Evolutionary conservation across 345 rosid species (phyloP).

Genomic region (Sapria himalayana): DNA sequence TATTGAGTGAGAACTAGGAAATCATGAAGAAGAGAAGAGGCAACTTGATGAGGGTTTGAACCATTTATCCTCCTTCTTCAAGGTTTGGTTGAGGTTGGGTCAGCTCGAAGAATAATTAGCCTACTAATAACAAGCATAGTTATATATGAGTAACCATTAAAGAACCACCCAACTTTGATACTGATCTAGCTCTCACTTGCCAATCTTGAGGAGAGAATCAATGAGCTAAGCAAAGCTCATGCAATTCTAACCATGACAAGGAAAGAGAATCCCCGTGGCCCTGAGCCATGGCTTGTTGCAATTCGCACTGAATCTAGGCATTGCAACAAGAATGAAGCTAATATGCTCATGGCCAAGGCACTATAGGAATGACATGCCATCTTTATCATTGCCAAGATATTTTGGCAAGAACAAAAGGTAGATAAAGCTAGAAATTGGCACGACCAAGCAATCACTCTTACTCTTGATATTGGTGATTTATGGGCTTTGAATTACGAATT

Average conservation of each 20-base stretch:
- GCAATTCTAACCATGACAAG: conserved; percentile 63
- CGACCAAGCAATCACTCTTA: conserved; percentile 54
- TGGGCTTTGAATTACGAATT: conserved; percentile 81
- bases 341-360: conserved; percentile 76
- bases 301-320: conserved; percentile 55
- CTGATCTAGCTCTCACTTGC: conserved; percentile 72
- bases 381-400: conserved; percentile 62
- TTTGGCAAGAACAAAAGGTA: conserved; percentile 82
- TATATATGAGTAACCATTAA: conserved; percentile 39
- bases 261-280: conserved; percentile 56
- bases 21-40: conserved; percentile 53
- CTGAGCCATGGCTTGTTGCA: conserved; percentile 86
- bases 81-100: conserved; percentile 91
- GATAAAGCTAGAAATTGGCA: conserved; percentile 83
- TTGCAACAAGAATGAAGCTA: conserved; percentile 62
- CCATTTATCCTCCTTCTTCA: conserved; percentile 56
- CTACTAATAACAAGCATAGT: conserved; percentile 44
- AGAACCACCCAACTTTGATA: conserved; percentile 41
- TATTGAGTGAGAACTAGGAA: conserved; percentile 79
- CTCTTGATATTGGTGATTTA: conserved; percentile 70
- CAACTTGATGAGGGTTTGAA: conserved; percentile 68
- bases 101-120: conserved; percentile 47
- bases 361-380: conserved; percentile 84
- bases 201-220: conserved; percentile 54
- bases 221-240: conserved; percentile 44